A percentile compares a stretch with the other conserved stretches of the same genome.
Evolutionary conservation across 148 eudicot genomes (phyloP).

Genomic region (Rhododendron williamsianum): DNA sequence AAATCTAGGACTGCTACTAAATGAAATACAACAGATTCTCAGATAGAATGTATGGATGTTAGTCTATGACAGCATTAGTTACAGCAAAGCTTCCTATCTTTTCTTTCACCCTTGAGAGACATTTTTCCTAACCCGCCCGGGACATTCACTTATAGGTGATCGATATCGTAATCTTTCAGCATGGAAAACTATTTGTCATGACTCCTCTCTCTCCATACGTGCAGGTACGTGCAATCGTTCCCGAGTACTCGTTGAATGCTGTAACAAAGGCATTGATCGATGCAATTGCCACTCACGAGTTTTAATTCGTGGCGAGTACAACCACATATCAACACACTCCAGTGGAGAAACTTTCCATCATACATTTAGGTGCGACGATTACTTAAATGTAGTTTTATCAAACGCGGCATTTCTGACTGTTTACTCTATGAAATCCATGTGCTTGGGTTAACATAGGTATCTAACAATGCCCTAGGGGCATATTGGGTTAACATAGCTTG

Average conservation of each 20-base stretch:
- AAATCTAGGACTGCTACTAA: too few species aligned
- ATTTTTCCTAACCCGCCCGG: too few species aligned
- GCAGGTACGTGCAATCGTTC: slow-evolving; percentile 79
- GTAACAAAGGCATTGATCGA: slow-evolving; percentile 78
- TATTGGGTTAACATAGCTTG: too few species aligned
- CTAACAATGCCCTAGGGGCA: too few species aligned
- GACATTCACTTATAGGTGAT: not conserved
- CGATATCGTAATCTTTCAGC: not conserved
- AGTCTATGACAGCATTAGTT: too few species aligned
- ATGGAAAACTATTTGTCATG: not conserved
- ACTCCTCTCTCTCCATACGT: slow-evolving; percentile 10
- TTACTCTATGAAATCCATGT: too few species aligned
- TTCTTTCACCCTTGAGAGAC: too few species aligned
- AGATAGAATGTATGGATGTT: too few species aligned
- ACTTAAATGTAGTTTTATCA: not conserved
- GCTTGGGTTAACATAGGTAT: too few species aligned
- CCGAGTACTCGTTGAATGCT: slow-evolving; percentile 67
- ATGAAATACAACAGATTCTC: too few species aligned
- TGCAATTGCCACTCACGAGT: slow-evolving; percentile 84
- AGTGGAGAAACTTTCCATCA: slow-evolving; percentile 49
- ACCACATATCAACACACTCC: slow-evolving; percentile 52
- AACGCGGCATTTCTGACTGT: not conserved
- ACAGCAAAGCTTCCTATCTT: too few species aligned
- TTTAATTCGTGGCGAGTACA: slow-evolving; percentile 52
- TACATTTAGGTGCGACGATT: slow-evolving; percentile 56